Conservation (phyloP, 257 asterid species). For the Asclepias syriaca region DNA sequence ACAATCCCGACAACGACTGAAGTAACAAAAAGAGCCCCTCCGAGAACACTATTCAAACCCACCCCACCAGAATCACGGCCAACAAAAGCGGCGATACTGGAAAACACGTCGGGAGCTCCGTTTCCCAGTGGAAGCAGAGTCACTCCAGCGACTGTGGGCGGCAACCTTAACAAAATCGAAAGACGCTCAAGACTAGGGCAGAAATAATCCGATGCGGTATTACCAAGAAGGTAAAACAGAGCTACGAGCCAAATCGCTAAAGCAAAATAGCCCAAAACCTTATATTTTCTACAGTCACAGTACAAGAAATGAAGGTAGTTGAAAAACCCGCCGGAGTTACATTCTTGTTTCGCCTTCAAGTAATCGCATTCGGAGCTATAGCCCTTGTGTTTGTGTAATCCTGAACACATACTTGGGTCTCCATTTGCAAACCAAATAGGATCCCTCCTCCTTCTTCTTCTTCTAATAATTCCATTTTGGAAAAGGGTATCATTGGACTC, state of each 20-base stretch:
- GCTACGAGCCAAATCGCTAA: conserved; percentile 56
- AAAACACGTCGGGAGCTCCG: conserved; percentile 89
- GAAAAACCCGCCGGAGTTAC: conserved; percentile 61
- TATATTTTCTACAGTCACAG: conserved; percentile 44
- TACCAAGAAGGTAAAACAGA: conserved; percentile 71
- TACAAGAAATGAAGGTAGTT: conserved; percentile 59
- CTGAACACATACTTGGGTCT: conserved; percentile 40
- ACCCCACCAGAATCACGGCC: conserved; percentile 66
- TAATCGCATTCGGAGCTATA: conserved; percentile 49
- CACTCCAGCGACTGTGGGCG: conserved; percentile 84
- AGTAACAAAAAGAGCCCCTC: conserved; percentile 82
- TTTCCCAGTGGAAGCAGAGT: conserved; percentile 83
- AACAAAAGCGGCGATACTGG: conserved; percentile 72
- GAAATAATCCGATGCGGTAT: conserved; percentile 83
- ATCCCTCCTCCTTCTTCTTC: neutral
- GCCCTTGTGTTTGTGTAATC: conserved; percentile 46
- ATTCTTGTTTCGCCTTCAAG: conserved; percentile 48
- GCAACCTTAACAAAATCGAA: conserved; percentile 41
- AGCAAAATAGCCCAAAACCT: conserved; percentile 40
- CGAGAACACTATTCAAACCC: conserved; percentile 75
- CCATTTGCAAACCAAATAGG: conserved; percentile 14
- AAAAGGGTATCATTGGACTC: conserved; percentile 6
- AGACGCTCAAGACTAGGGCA: conserved; percentile 65
- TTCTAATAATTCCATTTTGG: neutral
- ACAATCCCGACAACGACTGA: conserved; percentile 71